These are phyloP conservation scores for Aspergillus arachidicola DNA, from an alignment of 2,329 filamentous ascomycete genomes.

Conservation along the genomic window DNA sequence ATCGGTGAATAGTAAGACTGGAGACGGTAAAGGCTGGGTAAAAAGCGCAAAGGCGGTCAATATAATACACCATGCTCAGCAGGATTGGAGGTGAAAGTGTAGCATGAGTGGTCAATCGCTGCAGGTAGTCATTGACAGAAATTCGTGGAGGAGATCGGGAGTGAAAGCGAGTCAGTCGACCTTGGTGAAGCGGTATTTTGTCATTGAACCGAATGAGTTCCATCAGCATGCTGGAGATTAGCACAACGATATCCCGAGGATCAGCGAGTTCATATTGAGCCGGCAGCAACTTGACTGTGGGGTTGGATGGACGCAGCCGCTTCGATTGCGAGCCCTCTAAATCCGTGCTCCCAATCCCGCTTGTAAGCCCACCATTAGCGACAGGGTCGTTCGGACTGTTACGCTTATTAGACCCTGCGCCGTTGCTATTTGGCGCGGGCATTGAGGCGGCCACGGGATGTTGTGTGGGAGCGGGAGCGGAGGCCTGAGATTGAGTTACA, in stretches of 20 bases:
- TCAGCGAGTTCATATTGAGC: slow-evolving; percentile 78
- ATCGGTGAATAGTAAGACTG: slow-evolving; percentile 93
- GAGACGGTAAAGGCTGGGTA: slow-evolving; percentile 97
- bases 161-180: slow-evolving; percentile 90
- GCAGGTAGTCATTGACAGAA: slow-evolving; percentile 90
- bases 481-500: not conserved
- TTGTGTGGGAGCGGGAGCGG: slow-evolving; percentile 21
- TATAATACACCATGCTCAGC: slow-evolving; percentile 99
- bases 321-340: slow-evolving; percentile 46
- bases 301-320: slow-evolving; percentile 48
- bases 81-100: slow-evolving; percentile 90
- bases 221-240: slow-evolving; percentile 93
- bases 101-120: slow-evolving; percentile 88
- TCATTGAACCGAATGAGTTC: slow-evolving; percentile 95
- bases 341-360: slow-evolving; percentile 22
- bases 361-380: slow-evolving; percentile 26
- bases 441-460: slow-evolving; percentile 28
- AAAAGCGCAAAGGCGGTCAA: slow-evolving; percentile 87
- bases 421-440: slow-evolving; percentile 29
- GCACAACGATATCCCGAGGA: slow-evolving; percentile 81
- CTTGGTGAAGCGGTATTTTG: slow-evolving; percentile 77
- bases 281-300: slow-evolving; percentile 58
- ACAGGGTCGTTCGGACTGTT: slow-evolving; percentile 33
- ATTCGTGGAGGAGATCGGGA: slow-evolving; percentile 89
- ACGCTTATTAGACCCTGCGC: slow-evolving; percentile 37